phyloP scores from a whole-genome alignment of 495 filamentous ascomycete species.

The Tirmania nivea region DNA sequence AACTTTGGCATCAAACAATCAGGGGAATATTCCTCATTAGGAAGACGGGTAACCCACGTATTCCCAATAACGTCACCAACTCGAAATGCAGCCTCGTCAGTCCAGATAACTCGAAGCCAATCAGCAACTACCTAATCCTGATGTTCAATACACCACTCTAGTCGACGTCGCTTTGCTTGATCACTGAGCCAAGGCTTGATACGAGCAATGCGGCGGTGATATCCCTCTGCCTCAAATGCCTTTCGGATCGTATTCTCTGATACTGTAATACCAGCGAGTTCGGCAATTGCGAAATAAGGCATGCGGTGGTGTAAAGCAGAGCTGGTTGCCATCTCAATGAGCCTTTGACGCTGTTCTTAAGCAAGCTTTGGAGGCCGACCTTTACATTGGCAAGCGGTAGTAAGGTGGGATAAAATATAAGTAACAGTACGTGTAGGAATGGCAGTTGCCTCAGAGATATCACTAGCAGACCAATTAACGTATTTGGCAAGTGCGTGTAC shows the following conservation, averaged over 20 bases:
- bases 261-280: not conserved
- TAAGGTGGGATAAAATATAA: too few relatives aligned
- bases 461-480: too few relatives aligned
- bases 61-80: not conserved
- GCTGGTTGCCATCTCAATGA: too few relatives aligned
- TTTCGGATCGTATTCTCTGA: not conserved
- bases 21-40: not conserved
- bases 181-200: not conserved
- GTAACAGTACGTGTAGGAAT: too few relatives aligned
- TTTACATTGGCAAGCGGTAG: too few relatives aligned
- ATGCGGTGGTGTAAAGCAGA: too few relatives aligned
- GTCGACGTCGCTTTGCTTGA: not conserved
- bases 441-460: too few relatives aligned
- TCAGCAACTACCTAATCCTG: not conserved
- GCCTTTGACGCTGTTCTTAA: too few relatives aligned
- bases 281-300: not conserved
- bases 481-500: too few relatives aligned
- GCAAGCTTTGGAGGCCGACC: too few relatives aligned
- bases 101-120: slow-evolving; percentile 1
- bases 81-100: slow-evolving; percentile 1
- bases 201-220: not conserved
- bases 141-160: not conserved
- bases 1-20: slow-evolving; percentile 4
- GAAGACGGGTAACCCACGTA: not conserved
- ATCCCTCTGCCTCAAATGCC: not conserved